Base-by-base conservation (phyloP, 176 grass and related monocot genomes). In the Oryza glumipatula region DNA sequence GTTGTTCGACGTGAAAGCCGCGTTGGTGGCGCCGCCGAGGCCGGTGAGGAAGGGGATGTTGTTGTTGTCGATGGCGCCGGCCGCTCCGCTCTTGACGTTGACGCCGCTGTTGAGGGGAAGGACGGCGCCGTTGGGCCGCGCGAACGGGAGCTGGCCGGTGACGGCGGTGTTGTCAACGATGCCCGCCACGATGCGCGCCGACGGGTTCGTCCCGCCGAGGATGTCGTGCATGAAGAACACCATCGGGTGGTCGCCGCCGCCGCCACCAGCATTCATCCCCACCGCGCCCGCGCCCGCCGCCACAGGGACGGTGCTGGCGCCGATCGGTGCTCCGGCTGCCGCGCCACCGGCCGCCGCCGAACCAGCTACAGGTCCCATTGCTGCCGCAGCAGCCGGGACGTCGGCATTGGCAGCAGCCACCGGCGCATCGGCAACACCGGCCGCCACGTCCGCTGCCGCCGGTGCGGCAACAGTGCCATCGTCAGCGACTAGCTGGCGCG, bases 31-130 rank as follows among this genome's bases (percentile, higher is more conserved):
- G 36, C 91, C 91, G 46, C 91, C 91, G 4, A 93, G 91, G 58
- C 91, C 91, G 38, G 88, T 93, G 7, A 93, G 91, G 75, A 93
- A 93, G 3, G 91, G 91, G 78, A 93, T 88, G 68, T 93, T 93
- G 88, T 90, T 90, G 81, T 93, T 93, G 65, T 90, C 80, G 72
- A 93, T 56, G 82, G 91, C 91, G 73, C 88, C 63, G 12, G 81
- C 85, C 26, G 88, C 82, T 21, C 79, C 84, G 43, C 56, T 63
- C 51, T 90, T 92, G 13, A 90, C 84, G 78, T 84, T 88, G 32
- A 92, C 87, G 11, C 87, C 87, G 82, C 80, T 68, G 77, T 93
- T 90, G 60, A 90, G 81, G 0, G 88, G 88, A 1, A 90, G 79
- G 47, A 88, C 85, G 1, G 85, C 91, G 67, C 91, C 91, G 63